phyloP scores from a whole-genome alignment of 148 eudicot genomes.

The Vaccinium corymbosum region DNA sequence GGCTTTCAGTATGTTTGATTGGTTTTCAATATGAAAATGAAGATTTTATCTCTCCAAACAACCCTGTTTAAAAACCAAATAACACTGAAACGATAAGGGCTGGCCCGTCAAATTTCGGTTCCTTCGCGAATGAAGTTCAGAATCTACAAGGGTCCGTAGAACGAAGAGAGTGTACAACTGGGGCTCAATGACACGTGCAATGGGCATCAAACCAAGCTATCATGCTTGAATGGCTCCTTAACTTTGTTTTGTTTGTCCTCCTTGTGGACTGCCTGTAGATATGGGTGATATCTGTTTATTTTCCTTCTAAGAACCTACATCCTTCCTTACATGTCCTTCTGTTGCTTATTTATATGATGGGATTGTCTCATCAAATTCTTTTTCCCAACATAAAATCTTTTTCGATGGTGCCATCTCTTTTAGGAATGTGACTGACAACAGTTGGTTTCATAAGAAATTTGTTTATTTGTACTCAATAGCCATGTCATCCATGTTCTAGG shows the following conservation, averaged over 20 bases:
- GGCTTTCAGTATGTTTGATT: not conserved
- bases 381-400: not conserved
- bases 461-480: not conserved
- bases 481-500: not conserved
- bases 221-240: not conserved
- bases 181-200: not conserved
- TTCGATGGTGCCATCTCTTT: not conserved
- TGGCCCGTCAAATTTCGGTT: too few relatives aligned
- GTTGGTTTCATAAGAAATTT: not conserved
- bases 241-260: not conserved
- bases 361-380: not conserved
- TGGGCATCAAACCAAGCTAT: not conserved
- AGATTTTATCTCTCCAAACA: not conserved
- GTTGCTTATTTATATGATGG: not conserved
- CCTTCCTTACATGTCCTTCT: not conserved
- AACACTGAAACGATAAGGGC: not conserved
- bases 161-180: too few relatives aligned
- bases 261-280: not conserved
- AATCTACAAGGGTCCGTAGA: not conserved
- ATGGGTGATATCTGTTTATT: not conserved
- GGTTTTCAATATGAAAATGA: not conserved
- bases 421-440: not conserved
- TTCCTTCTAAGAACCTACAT: not conserved
- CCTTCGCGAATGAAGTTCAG: not conserved
- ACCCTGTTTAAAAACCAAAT: not conserved